Percentiles rank a stretch among this genome's conserved stretches.
phyloP scores from a whole-genome alignment of 179 eudicot genomes.

The Nepenthes alata region DNA sequence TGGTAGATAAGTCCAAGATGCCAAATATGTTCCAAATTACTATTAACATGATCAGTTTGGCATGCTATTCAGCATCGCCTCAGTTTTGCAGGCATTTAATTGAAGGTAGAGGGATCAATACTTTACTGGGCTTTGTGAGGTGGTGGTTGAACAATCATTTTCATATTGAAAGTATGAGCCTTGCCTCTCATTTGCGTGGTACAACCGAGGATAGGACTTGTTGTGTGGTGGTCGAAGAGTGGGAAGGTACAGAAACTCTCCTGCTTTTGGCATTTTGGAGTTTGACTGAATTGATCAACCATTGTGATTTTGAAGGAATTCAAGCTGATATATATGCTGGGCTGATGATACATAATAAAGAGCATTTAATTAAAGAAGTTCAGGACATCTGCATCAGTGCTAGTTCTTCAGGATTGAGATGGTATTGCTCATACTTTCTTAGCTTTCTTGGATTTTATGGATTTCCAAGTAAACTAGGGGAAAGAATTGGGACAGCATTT shows the following conservation, averaged over 20 bases:
- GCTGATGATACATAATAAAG: constrained; percentile 24
- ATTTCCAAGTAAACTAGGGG: constrained; percentile 53
- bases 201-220: constrained; percentile 28
- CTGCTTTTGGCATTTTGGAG: constrained; percentile 57
- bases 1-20: constrained; percentile 19
- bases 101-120: constrained; percentile 33
- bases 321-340: constrained; percentile 19
- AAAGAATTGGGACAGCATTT: constrained; percentile 30
- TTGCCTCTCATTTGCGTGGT: constrained; percentile 35
- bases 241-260: constrained; percentile 67
- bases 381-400: constrained; percentile 28
- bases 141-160: constrained; percentile 42
- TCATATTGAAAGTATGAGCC: constrained; percentile 25
- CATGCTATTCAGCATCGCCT: constrained; percentile 49
- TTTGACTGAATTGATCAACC: constrained; percentile 51
- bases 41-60: constrained; percentile 48
- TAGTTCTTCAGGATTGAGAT: constrained; percentile 46
- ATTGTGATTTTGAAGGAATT: constrained; percentile 17
- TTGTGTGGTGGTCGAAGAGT: constrained; percentile 45
- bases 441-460: constrained; percentile 57
- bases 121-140: constrained; percentile 31
- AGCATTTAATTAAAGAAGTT: constrained; percentile 37
- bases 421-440: constrained; percentile 67
- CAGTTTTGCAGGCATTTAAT: constrained; percentile 27
- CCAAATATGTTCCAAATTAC: constrained; percentile 36